Conservation (phyloP, 768 basidiomycete genomes). For the Leucocoprinus birnbaumii region DNA sequence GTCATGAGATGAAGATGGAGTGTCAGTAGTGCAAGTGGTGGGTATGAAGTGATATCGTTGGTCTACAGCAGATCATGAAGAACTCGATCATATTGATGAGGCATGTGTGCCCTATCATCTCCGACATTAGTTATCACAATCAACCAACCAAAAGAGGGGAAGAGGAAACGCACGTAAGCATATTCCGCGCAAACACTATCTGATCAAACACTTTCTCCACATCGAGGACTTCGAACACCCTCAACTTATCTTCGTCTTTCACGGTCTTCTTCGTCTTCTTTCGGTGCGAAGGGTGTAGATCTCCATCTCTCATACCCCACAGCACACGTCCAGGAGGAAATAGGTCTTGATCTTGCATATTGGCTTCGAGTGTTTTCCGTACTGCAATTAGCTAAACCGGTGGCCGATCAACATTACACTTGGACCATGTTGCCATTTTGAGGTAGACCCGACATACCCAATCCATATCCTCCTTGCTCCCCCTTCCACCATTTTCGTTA, state of each 20-base stretch:
- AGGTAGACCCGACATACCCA: constrained; percentile 38
- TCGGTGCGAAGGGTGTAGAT: constrained; percentile 60
- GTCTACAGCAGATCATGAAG: constrained; percentile 63
- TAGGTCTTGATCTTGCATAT: constrained; percentile 71
- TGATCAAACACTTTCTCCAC: constrained; percentile 78
- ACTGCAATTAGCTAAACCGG: constrained; percentile 64
- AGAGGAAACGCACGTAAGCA: constrained; percentile 58
- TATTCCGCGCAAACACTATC: constrained; percentile 78
- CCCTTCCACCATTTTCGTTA: constrained; percentile 43
- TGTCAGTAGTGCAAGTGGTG: background rate
- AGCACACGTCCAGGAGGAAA: constrained; percentile 77
- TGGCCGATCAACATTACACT: constrained; percentile 6
- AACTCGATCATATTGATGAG: constrained; percentile 77
- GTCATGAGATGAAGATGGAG: background rate
- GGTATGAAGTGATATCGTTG: too few species aligned
- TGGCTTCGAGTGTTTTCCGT: constrained; percentile 82
- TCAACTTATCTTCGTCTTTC: constrained; percentile 43
- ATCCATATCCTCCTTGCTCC: constrained; percentile 49
- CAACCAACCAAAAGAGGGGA: background rate
- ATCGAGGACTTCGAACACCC: constrained; percentile 76
- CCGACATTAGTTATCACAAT: constrained; percentile 7
- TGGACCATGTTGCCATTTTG: background rate
- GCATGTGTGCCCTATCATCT: constrained; percentile 62
- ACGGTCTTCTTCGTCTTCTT: constrained; percentile 14
- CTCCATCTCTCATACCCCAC: constrained; percentile 76